A percentile compares a stretch with the other conserved stretches of the same genome.
phyloP scores from a whole-genome alignment of 73 alveolate genomes.

The Urostyla sp. region DNA sequence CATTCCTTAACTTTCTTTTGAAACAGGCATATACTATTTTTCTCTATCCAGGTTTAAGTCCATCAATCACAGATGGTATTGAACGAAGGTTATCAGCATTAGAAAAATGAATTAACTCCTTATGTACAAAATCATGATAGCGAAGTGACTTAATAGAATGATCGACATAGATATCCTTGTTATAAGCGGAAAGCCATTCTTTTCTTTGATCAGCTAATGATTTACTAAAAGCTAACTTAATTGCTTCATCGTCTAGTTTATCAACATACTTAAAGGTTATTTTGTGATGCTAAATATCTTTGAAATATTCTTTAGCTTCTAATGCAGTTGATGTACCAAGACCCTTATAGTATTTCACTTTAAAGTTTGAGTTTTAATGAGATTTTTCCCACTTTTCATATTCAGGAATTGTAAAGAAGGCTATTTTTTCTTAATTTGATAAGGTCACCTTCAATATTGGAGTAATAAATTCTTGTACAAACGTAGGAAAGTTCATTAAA shows the following conservation, averaged over 20 bases:
- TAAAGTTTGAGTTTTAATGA: conserved; percentile 80
- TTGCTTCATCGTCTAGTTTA: conserved; percentile 77
- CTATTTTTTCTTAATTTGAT: conserved; percentile 77
- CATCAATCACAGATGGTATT: conserved; percentile 97
- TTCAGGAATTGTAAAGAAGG: conserved; percentile 97
- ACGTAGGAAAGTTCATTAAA: conserved; percentile 86
- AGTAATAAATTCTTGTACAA: conserved; percentile 98
- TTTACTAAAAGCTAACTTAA: conserved; percentile 87
- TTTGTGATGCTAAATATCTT: conserved; percentile 73
- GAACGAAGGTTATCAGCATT: conserved; percentile 89
- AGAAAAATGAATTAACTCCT: conserved; percentile 80
- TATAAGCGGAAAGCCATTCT: conserved; percentile 71
- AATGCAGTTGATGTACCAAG: conserved; percentile 98
- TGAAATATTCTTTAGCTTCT: conserved; percentile 99
- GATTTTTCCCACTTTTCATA: conserved; percentile 91
- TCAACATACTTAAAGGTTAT: conserved; percentile 73
- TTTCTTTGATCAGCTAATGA: conserved; percentile 85
- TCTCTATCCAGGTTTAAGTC: conserved; percentile 97
- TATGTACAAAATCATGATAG: conserved; percentile 67
- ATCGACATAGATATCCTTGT: conserved; percentile 50
- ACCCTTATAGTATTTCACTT: conserved; percentile 99
- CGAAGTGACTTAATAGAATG: conserved; percentile 12
- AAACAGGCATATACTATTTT: conserved; percentile 93
- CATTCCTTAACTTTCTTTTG: conserved; percentile 90
- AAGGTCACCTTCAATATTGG: conserved; percentile 98